Evolutionary conservation across 2,329 filamentous ascomycete species (phyloP).

Genomic region (Cercospora sp.): DNA sequence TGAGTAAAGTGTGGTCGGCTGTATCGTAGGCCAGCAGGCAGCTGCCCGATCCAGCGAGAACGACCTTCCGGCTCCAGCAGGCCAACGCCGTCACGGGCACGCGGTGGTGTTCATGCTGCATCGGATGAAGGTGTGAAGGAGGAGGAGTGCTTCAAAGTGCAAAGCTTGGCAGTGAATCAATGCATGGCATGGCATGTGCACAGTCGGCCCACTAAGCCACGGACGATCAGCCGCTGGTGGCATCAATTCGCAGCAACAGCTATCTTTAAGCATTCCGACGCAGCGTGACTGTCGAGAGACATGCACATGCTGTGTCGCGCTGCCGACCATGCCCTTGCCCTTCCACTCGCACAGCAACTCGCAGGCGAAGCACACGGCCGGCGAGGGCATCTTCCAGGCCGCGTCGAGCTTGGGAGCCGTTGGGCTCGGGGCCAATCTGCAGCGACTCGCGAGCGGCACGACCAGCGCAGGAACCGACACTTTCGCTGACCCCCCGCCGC

Average conservation of each 20-base stretch:
- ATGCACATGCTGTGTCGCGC: not conserved
- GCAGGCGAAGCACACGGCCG: not conserved
- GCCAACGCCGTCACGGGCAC: conserved; percentile 50
- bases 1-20: conserved; percentile 28
- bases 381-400: conserved; percentile 10
- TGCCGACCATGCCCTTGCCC: conserved; percentile 1
- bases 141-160: not conserved
- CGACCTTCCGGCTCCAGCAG: conserved; percentile 37
- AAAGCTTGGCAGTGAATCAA: not conserved
- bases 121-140: conserved; percentile 12
- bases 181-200: not conserved
- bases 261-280: not conserved
- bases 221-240: not conserved
- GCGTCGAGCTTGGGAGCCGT: not conserved
- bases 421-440: conserved; percentile 12
- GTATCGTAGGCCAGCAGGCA: conserved; percentile 43
- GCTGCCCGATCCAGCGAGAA: conserved; percentile 49
- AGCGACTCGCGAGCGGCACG: conserved; percentile 36
- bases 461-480: conserved; percentile 49
- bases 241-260: not conserved
- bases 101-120: conserved; percentile 38
- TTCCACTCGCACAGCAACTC: conserved; percentile 6
- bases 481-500: conserved; percentile 38
- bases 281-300: not conserved
- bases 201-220: not conserved